Conservation (phyloP, 2,329 filamentous ascomycete species). For the Alternaria infectoria region DNA sequence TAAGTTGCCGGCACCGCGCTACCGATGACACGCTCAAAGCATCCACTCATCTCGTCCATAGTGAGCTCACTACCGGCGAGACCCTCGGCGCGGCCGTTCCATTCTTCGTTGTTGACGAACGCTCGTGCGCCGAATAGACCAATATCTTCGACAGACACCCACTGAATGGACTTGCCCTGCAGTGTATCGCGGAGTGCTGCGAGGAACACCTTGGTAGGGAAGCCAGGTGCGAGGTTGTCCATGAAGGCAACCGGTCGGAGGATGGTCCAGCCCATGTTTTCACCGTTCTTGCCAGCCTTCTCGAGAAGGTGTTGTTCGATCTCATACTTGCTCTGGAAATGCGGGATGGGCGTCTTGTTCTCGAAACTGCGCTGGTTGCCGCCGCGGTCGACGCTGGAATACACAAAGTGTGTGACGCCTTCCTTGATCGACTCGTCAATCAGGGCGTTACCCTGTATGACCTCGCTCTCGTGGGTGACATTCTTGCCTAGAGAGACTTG, state of each 20-base stretch:
- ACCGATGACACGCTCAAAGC: constrained; percentile 57
- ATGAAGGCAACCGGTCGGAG: constrained; percentile 68
- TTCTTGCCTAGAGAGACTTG: constrained; percentile 57
- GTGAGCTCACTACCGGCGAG: constrained; percentile 62
- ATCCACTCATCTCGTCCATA: constrained; percentile 52
- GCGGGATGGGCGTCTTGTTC: constrained; percentile 58
- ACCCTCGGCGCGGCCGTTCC: constrained; percentile 53
- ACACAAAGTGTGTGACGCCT: constrained; percentile 67
- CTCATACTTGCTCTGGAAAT: constrained; percentile 67
- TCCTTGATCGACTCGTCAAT: constrained; percentile 64
- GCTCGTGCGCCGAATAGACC: constrained; percentile 59
- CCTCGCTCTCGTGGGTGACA: constrained; percentile 54
- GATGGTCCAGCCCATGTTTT: constrained; percentile 65
- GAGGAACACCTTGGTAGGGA: constrained; percentile 57
- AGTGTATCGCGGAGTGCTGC: constrained; percentile 53
- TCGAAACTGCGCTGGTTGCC: constrained; percentile 60
- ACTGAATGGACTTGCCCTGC: constrained; percentile 51
- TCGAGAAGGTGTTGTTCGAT: constrained; percentile 68
- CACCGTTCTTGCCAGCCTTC: constrained; percentile 48
- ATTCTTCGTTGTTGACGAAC: constrained; percentile 55
- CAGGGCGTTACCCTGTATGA: constrained; percentile 63
- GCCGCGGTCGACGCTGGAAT: constrained; percentile 68
- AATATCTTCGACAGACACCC: constrained; percentile 56
- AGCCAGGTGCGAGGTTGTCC: constrained; percentile 61
- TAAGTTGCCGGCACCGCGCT: constrained; percentile 53